phyloP scores from a whole-genome alignment of 2,329 filamentous ascomycete genomes.

The Metarhizium robertsii region DNA sequence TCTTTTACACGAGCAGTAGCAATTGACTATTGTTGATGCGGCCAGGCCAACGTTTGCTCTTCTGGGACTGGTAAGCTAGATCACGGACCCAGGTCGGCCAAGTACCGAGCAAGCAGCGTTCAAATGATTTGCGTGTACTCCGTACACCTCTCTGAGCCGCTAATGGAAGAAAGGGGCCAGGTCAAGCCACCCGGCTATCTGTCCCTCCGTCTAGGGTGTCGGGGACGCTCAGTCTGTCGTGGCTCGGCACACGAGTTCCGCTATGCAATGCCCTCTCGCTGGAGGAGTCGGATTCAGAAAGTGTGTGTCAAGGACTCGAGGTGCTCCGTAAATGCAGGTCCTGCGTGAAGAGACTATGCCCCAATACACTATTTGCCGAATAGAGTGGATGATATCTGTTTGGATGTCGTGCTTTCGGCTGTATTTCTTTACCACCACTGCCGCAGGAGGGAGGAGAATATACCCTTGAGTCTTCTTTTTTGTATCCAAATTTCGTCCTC shows the following conservation, averaged over 20 bases:
- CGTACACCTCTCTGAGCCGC: neutral
- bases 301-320: too few species aligned
- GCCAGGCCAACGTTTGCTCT: neutral
- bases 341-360: too few species aligned
- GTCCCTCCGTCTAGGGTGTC: neutral
- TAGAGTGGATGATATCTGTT: too few species aligned
- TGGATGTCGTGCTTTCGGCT: too few species aligned
- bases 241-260: neutral
- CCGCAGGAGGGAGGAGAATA: too few species aligned
- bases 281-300: too few species aligned
- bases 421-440: too few species aligned
- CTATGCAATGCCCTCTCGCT: neutral
- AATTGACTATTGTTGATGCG: neutral
- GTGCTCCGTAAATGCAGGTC: too few species aligned
- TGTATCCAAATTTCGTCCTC: neutral
- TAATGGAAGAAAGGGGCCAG: neutral
- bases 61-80: neutral
- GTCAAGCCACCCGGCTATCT: neutral
- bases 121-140: neutral
- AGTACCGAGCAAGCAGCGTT: neutral
- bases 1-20: neutral
- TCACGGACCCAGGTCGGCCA: neutral
- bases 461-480: neutral
- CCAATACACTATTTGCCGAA: too few species aligned
- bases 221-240: neutral